Base-by-base conservation (phyloP, 2,329 filamentous ascomycete genomes). In the Xylaria sp. region DNA sequence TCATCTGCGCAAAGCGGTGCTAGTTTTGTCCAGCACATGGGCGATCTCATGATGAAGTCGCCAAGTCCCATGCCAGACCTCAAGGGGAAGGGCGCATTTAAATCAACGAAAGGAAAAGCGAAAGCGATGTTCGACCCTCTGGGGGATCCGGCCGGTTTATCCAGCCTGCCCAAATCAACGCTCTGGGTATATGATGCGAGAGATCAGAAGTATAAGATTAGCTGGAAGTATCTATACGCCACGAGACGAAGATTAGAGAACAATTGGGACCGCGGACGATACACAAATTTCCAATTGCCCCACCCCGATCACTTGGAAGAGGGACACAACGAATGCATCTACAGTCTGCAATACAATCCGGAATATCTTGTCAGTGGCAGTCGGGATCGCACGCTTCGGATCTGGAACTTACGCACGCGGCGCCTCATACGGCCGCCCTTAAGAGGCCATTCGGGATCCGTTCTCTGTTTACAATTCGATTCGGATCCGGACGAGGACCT, bases 381-480 rank as follows among this genome's bases (percentile, higher is more conserved):
- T 66, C 84, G 94, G 48, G 94, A 99, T 68, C 87, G 84, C 61
- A 91, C 90, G 0, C 83, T 99, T 61, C 86, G 93, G 39, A 87
- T 97, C 45, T 99, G 94, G 94, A 86, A 96, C 69, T 77, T 97
- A 60, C 84, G 90, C 41, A 95, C 89, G 0, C 86, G 88, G 54
- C 84, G 93, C 34, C 77, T 97, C n/a, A 78, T 88, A 17, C 80
- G 87, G 29, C 78, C 80, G n/a, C 91, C 92, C 1, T 76, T 99
- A 7, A 68, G 75, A 4, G 92, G 90, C 2, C 94, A 99, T 69
- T 76, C 73, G 9, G 92, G 91, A 13, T 97, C 93, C 1, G 94
- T 99, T 1, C 76, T 99, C 9, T 99, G 94, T 68, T 79, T 99
- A 22, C 94, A 99, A 67, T 99, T 97, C 68, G 94, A 99, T 67